A percentile compares a stretch with the other conserved stretches of the same genome.
Evolutionary conservation across 2,329 filamentous ascomycete species (phyloP).

Genomic region (Paraconiothyrium brasiliense): DNA sequence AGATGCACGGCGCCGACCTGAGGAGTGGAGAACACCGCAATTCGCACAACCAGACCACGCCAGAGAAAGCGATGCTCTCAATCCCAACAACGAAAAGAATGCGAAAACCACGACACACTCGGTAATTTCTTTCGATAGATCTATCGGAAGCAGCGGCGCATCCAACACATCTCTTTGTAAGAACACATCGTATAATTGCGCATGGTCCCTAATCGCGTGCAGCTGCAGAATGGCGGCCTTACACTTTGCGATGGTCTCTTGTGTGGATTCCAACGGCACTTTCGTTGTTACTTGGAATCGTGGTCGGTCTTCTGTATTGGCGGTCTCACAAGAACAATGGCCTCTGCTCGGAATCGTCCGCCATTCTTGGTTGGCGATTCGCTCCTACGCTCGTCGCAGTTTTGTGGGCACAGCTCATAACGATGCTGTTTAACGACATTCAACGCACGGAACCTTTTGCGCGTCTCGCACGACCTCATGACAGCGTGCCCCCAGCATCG

Average conservation of each 20-base stretch:
- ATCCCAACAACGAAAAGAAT: constrained; percentile 1
- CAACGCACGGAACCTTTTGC: constrained; percentile 27
- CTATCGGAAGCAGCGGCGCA: not conserved
- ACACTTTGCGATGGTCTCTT: constrained; percentile 20
- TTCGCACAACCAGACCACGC: not conserved
- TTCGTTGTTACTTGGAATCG: constrained; percentile 14
- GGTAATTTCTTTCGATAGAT: not conserved
- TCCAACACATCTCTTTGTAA: not conserved
- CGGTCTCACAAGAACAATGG: constrained; percentile 22
- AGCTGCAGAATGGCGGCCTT: constrained; percentile 23
- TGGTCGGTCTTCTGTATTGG: constrained; percentile 18
- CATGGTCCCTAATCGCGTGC: not conserved
- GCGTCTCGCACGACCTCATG: constrained; percentile 11
- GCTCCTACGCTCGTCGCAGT: constrained; percentile 23
- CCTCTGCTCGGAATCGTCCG: constrained; percentile 20
- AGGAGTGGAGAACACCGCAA: not conserved
- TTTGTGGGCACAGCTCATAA: constrained; percentile 20
- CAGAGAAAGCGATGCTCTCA: constrained; percentile 9
- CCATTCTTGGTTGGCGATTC: constrained; percentile 19
- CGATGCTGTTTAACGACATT: constrained; percentile 25
- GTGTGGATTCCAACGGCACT: constrained; percentile 15
- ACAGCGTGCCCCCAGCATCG: constrained; percentile 1
- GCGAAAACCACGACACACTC: not conserved
- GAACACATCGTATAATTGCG: not conserved
- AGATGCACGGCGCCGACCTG: not conserved